These are phyloP conservation scores for Pichia sp. DNA, from an alignment of 1,139 yeast genomes.

Conservation along the genomic window DNA sequence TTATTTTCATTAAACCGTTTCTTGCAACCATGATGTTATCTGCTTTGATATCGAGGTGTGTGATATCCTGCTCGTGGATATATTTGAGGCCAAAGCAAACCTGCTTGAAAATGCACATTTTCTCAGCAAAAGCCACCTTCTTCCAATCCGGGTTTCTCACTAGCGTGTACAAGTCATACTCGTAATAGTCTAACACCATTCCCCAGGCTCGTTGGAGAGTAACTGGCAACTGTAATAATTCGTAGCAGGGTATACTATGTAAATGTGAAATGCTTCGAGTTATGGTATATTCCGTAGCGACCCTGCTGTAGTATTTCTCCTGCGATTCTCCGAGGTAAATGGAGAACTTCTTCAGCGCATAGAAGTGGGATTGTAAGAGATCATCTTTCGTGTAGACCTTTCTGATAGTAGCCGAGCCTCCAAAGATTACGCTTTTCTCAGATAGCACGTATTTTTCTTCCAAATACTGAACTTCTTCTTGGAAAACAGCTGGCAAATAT, in stretches of 20 bases:
- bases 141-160: slow-evolving; percentile 46
- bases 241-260: slow-evolving; percentile 56
- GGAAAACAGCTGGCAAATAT: slow-evolving; percentile 47
- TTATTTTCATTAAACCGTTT: slow-evolving; percentile 61
- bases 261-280: slow-evolving; percentile 48
- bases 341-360: slow-evolving; percentile 65
- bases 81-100: slow-evolving; percentile 48
- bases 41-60: slow-evolving; percentile 64
- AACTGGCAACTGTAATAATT: slow-evolving; percentile 55
- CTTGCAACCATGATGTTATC: slow-evolving; percentile 55
- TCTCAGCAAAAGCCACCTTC: slow-evolving; percentile 40
- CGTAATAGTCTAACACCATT: slow-evolving; percentile 60
- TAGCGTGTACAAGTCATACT: slow-evolving; percentile 48
- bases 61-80: slow-evolving; percentile 54
- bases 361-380: slow-evolving; percentile 30
- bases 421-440: slow-evolving; percentile 53
- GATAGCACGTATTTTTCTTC: slow-evolving; percentile 32
- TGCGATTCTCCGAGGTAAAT: slow-evolving; percentile 57
- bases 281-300: slow-evolving; percentile 58
- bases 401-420: slow-evolving; percentile 64
- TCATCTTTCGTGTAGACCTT: slow-evolving; percentile 16
- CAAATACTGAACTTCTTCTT: slow-evolving; percentile 16
- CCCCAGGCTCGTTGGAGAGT: slow-evolving; percentile 74
- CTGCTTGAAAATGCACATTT: slow-evolving; percentile 61
- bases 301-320: slow-evolving; percentile 54